Percentiles rank a stretch among this genome's conserved stretches.
Evolutionary conservation across 2,329 filamentous ascomycete species (phyloP).

Genomic region (Helotiales sp.): DNA sequence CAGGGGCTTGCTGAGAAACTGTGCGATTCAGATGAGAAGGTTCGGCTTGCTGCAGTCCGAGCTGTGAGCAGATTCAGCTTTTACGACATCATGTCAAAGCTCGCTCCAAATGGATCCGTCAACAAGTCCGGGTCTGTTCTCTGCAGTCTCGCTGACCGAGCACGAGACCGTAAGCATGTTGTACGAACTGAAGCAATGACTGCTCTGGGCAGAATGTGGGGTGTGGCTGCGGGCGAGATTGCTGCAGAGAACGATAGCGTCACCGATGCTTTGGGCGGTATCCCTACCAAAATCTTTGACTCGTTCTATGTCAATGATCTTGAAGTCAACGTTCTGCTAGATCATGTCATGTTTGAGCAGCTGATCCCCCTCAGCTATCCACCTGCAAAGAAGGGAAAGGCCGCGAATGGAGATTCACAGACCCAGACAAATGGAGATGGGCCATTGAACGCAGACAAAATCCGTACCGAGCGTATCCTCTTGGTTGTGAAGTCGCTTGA

Average conservation of each 20-base stretch:
- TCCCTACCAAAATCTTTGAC: constrained; percentile 85
- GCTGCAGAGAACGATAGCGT: constrained; percentile 80
- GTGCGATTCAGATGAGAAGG: constrained; percentile 87
- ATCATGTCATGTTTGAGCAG: constrained; percentile 83
- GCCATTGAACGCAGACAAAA: constrained; percentile 70
- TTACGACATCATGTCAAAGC: constrained; percentile 78
- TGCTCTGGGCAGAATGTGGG: constrained; percentile 86
- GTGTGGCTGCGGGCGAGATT: constrained; percentile 88
- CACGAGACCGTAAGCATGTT: constrained; percentile 80
- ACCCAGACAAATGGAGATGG: constrained; percentile 51
- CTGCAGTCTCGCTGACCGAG: constrained; percentile 81
- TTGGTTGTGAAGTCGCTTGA: constrained; percentile 81
- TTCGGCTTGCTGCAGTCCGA: constrained; percentile 86
- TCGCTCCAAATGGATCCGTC: constrained; percentile 77
- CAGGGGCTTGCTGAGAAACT: constrained; percentile 79
- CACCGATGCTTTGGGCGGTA: constrained; percentile 74
- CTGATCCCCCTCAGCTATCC: constrained; percentile 91
- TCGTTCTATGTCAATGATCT: constrained; percentile 88
- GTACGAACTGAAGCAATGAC: constrained; percentile 89
- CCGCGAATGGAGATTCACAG: constrained; percentile 60
- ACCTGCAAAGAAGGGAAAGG: constrained; percentile 69
- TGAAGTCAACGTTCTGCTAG: constrained; percentile 83
- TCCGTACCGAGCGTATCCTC: constrained; percentile 83
- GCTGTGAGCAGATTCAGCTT: constrained; percentile 82
- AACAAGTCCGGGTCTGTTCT: constrained; percentile 79